Percentiles rank a stretch among this genome's conserved stretches.
Evolutionary conservation across 176 grass and related monocot genomes (phyloP).

Genomic region (Carex parvula): DNA sequence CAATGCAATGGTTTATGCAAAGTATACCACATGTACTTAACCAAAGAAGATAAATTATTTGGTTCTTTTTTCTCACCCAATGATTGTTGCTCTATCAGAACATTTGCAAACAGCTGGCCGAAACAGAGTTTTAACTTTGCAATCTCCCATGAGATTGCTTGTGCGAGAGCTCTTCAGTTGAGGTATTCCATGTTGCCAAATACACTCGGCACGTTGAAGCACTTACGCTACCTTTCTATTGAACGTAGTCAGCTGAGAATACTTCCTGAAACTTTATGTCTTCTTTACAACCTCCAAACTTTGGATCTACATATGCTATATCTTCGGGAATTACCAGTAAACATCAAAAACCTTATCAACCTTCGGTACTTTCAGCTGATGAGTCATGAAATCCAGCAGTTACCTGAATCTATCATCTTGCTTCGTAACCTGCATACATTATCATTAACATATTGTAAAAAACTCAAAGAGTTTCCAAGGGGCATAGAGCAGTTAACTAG

Average conservation of each 20-base stretch:
- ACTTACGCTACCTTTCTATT: slow-evolving; percentile 9
- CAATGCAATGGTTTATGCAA: too few relatives aligned
- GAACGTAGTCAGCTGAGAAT: background rate
- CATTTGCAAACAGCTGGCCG: too few relatives aligned
- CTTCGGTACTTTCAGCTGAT: background rate
- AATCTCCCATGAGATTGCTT: background rate
- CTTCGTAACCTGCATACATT: slow-evolving; percentile 3
- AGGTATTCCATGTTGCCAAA: background rate
- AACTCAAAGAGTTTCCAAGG: background rate
- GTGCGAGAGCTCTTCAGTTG: background rate
- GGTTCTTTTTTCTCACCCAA: too few relatives aligned
- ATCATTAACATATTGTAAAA: background rate
- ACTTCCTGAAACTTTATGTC: background rate
- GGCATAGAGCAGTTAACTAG: background rate
- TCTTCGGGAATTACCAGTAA: background rate
- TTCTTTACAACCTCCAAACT: slow-evolving; percentile 6
- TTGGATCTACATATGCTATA: background rate
- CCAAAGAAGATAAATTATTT: too few relatives aligned
- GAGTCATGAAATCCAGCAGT: background rate
- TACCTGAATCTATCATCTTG: background rate
- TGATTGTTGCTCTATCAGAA: too few relatives aligned
- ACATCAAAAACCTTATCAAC: background rate
- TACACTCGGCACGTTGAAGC: background rate
- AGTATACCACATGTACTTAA: background rate
- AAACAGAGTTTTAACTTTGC: too few relatives aligned